These are phyloP conservation scores for Excoecaria cochinchinensis DNA, from an alignment of 345 rosid species.

Conservation along the genomic window DNA sequence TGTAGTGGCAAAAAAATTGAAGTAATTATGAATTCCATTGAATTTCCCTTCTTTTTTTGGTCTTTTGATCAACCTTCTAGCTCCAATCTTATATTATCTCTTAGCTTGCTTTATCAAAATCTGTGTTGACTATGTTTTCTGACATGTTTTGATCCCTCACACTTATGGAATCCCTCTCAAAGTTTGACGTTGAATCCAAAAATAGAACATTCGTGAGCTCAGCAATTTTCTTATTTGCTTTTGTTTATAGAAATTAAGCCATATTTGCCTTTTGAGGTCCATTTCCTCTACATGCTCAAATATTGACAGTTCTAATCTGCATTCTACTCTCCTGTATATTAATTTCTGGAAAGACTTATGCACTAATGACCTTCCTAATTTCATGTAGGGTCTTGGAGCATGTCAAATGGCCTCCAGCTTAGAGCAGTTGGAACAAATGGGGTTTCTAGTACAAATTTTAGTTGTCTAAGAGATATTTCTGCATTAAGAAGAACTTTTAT, in stretches of 20 bases:
- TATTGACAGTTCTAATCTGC: background rate
- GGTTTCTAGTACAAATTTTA: constrained; percentile 28
- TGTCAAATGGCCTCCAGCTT: constrained; percentile 61
- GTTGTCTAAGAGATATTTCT: constrained; percentile 34
- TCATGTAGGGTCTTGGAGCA: constrained; percentile 18
- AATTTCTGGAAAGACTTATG: background rate
- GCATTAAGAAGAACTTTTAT: constrained; percentile 36
- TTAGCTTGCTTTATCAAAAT: background rate
- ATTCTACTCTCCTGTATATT: background rate
- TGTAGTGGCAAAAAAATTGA: background rate
- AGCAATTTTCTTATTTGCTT: background rate
- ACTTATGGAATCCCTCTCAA: background rate
- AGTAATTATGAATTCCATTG: background rate
- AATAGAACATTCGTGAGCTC: background rate
- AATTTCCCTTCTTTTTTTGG: background rate
- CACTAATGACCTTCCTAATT: background rate
- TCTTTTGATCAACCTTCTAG: background rate
- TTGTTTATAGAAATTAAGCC: background rate
- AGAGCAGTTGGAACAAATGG: constrained; percentile 29
- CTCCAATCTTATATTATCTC: background rate
- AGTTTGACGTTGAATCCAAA: background rate
- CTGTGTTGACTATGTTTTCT: background rate
- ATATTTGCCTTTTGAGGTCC: background rate
- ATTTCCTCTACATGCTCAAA: background rate
- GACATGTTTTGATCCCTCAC: background rate